Evolutionary conservation across 768 basidiomycete species (phyloP), one percentile per base, ranked within the genome.

Genomic region (Xerocomellus dryophilus): DNA sequence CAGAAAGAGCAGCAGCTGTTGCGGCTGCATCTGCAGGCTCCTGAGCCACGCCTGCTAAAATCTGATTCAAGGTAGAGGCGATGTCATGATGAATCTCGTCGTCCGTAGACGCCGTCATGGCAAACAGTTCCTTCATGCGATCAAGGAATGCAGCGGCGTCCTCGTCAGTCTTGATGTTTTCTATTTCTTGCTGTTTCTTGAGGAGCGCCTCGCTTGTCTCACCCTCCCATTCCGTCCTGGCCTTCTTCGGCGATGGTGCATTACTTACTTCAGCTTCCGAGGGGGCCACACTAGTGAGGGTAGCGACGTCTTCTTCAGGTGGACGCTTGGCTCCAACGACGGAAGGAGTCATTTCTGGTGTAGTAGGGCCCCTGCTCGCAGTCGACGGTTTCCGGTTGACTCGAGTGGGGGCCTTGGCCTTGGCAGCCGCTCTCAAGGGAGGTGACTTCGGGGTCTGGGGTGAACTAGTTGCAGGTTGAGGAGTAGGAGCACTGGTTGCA

Each of bases 391-490:
- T 76, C 38, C 73, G 57, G 47, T 36, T 36, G 1, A 57, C 53
- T n/a, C 73, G 61, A 31, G 57, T n/a, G 15, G 60, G 50, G 2
- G 29, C 51, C 63, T 79, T 84, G 15, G 75, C 51, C 68, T 81
- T 87, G n/a, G 75, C 40, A 15, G 70, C 49, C 1, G 74, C 63
- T 66, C 82, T 88, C 48, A 67, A 67, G 63, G 84, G 87, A 0
- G 89, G 89, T 5, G 89, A 90, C 68, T 84, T 90, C 1, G 86
- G 81, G 5, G 78, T 78, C 61, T 81, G 81, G 1, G 88, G 87
- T 10, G 86, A 87, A 32, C 79, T 76, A 23, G 76, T 75, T 9
- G 61, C 47, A 5, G 77, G 61, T 31, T 67, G 68, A 14, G 77
- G 75, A 17, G 76, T 76, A 6, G 69, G 61, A 21, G 77, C 73